Conservation (phyloP, 352 stramenopile genomes). For the Phytophthora fragariaefolia region DNA sequence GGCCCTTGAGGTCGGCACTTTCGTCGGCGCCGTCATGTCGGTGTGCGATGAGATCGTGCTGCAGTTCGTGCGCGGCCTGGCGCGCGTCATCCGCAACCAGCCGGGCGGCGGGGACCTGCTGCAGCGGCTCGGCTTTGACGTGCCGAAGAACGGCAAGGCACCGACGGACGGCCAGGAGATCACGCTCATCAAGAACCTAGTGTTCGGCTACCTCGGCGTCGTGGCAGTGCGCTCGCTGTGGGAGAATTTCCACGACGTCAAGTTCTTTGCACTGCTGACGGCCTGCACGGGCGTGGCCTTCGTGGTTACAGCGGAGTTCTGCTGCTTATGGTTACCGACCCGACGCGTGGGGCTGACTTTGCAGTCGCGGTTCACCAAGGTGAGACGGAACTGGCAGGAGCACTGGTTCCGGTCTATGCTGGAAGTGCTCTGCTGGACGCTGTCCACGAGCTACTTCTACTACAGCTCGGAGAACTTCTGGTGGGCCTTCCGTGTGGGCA, state of each 20-base stretch:
- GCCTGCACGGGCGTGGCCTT: conserved; percentile 73
- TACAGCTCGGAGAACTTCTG: conserved; percentile 59
- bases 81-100: conserved; percentile 77
- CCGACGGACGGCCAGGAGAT: conserved; percentile 73
- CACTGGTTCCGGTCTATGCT: conserved; percentile 56
- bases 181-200: conserved; percentile 76
- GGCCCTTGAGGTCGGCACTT: conserved; percentile 72
- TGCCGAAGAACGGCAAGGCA: conserved; percentile 71
- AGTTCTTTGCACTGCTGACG: conserved; percentile 73
- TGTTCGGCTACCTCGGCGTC: conserved; percentile 80
- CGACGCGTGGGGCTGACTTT: conserved; percentile 73
- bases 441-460: conserved; percentile 66
- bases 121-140: conserved; percentile 71
- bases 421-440: conserved; percentile 71
- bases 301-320: conserved; percentile 78
- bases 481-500: conserved; percentile 61
- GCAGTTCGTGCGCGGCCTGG: conserved; percentile 66
- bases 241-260: conserved; percentile 74
- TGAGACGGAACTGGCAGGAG: conserved; percentile 66
- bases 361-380: conserved; percentile 76
- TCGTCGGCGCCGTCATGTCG: conserved; percentile 82
- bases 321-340: conserved; percentile 79
- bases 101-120: conserved; percentile 62
- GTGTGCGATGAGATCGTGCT: conserved; percentile 81
- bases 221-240: conserved; percentile 67